Base-by-base conservation (phyloP, 805 yeast species). In the Maudiozyma turicensis region DNA sequence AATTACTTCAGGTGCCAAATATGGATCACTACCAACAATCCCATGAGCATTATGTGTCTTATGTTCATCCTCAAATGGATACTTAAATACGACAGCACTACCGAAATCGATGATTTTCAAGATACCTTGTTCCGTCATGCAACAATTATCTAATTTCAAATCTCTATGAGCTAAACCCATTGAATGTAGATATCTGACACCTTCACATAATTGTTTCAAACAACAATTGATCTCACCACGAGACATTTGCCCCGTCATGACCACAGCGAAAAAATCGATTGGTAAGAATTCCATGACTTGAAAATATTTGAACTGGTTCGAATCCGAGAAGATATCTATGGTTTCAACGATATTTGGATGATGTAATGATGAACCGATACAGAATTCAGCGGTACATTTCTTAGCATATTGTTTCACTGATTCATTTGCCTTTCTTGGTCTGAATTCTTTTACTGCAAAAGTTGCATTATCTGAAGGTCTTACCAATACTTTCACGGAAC, bases 271-370 rank as follows among this genome's bases (percentile, higher is more conserved):
- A 65, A 86, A 84, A 68, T 86, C 95, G 40, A 80, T 76, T 29
- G 91, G 93, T 50, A 90, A 85, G 59, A 84, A 86, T 64, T 86
- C 93, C 93, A 86, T 86, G 37, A 86, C 82, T 67, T 86, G 89
- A 58, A 75, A 84, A 65, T 83, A 85, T 52, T 85, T 81, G 56
- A 77, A 80, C 58, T 79, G 80, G 55, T 81, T 84, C 53, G 78
- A 75, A 52, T 70, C 73, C 37, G 70, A 66, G 30, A 67, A 67
- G 47, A 86, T 81, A 67, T 86, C 95, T 56, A 85, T 71, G 2
- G 93, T 85, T 60, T 84, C 80, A 57, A 86, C 84, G 53, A 86
- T 77, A 64, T 86, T 85, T 48, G 91, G 88, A 67, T 86, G 93
- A 56, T 82, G 84, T 51, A 86, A 71, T 20, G 91, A 84, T 26